These are phyloP conservation scores for Sporothrix inflata DNA, from an alignment of 2,329 filamentous ascomycete genomes.

Conservation along the genomic window DNA sequence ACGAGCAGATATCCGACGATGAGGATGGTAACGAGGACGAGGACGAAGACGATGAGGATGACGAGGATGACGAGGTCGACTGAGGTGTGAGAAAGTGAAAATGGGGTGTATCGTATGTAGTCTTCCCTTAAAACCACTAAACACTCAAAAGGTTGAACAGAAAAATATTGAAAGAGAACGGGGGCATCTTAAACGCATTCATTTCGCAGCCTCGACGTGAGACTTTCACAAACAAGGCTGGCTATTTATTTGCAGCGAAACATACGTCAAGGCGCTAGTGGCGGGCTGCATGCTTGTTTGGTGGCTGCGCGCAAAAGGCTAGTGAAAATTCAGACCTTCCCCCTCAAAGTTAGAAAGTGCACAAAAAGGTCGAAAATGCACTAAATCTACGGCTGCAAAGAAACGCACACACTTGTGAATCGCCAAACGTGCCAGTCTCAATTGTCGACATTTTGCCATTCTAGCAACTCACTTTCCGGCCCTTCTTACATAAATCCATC, in stretches of 20 bases:
- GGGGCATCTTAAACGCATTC: background rate
- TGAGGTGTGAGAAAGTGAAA: constrained; percentile 31
- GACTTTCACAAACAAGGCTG: too few relatives aligned
- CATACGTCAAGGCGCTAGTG: constrained; percentile 17
- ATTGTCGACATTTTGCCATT: background rate
- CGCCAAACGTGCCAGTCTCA: background rate
- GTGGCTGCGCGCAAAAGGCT: background rate
- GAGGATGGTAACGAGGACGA: constrained; percentile 68
- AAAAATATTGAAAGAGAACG: background rate
- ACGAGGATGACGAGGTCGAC: constrained; percentile 39
- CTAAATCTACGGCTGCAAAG: background rate
- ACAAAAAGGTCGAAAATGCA: constrained; percentile 18
- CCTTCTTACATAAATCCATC: background rate
- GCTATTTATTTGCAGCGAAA: background rate
- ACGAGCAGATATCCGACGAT: constrained; percentile 74
- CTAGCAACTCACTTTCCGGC: background rate
- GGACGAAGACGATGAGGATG: constrained; percentile 55
- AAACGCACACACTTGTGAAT: background rate
- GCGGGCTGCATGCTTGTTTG: constrained; percentile 20
- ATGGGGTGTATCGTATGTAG: background rate
- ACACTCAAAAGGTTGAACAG: background rate
- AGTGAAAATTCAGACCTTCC: constrained; percentile 28
- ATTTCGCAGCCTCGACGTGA: background rate
- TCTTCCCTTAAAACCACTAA: background rate
- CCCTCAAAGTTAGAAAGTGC: background rate